A percentile compares a stretch with the other conserved stretches of the same genome.
These are phyloP conservation scores for Flaveria trinervia DNA, from an alignment of 129 eudicot genomes.

Conservation along the genomic window DNA sequence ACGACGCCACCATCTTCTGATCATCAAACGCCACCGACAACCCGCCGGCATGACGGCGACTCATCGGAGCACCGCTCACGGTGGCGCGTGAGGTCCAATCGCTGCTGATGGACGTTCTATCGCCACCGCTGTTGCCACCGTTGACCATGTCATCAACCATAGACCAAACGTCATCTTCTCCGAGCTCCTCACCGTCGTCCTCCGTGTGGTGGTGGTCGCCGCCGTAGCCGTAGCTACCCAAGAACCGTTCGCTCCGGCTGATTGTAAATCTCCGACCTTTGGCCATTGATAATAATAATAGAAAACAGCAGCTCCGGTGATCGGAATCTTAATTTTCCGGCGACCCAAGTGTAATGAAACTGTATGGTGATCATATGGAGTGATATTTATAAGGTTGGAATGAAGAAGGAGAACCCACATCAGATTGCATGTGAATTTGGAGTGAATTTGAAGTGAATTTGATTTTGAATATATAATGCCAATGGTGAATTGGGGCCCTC, in stretches of 20 bases:
- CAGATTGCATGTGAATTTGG: constrained; percentile 54
- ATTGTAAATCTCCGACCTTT: constrained; percentile 66
- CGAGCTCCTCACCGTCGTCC: constrained; percentile 49
- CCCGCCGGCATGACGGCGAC: constrained; percentile 46
- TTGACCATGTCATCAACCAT: constrained; percentile 55
- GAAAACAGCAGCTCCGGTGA: constrained; percentile 19
- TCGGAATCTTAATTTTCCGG: constrained; percentile 30
- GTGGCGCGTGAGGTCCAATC: constrained; percentile 59
- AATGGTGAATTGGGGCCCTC: constrained; percentile 37
- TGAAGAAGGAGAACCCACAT: background rate
- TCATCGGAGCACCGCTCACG: constrained; percentile 8
- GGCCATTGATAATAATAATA: constrained; percentile 55
- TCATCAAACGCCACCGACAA: constrained; percentile 66
- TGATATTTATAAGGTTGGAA: constrained; percentile 47
- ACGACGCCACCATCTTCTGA: constrained; percentile 22
- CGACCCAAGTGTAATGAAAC: constrained; percentile 31
- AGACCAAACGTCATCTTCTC: constrained; percentile 80
- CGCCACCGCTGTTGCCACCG: background rate
- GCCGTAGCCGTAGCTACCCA: constrained; percentile 50
- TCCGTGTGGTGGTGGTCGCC: constrained; percentile 32
- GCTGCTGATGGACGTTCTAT: background rate
- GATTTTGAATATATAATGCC: constrained; percentile 21
- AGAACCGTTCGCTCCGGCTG: constrained; percentile 69
- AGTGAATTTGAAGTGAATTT: constrained; percentile 59
- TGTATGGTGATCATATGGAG: constrained; percentile 19